Percentiles rank a stretch among this genome's conserved stretches.
These are phyloP conservation scores for Salix exigua DNA, from an alignment of 345 rosid species.

Conservation along the genomic window DNA sequence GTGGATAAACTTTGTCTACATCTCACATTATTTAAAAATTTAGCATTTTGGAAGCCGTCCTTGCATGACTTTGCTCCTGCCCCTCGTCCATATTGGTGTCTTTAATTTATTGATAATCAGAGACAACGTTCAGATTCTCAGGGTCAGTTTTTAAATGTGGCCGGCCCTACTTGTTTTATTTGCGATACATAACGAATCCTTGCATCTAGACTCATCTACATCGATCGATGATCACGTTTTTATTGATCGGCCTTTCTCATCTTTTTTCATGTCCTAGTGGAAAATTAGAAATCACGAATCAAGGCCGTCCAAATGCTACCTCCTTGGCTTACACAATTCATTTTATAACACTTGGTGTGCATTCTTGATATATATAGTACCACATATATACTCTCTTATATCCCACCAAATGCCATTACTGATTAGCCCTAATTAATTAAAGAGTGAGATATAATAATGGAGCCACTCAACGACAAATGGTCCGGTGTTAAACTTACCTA, in stretches of 20 bases:
- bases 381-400: neutral
- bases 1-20: neutral
- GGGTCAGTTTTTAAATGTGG: neutral
- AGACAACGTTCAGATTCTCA: slow-evolving; percentile 13
- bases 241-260: neutral
- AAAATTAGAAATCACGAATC: neutral
- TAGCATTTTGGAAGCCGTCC: slow-evolving; percentile 6
- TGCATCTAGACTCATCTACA: slow-evolving; percentile 10
- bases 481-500: slow-evolving; percentile 38
- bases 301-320: slow-evolving; percentile 7
- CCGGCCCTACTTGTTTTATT: neutral
- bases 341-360: neutral
- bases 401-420: slow-evolving; percentile 9
- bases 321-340: neutral
- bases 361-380: neutral
- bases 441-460: slow-evolving; percentile 1
- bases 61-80: slow-evolving; percentile 1
- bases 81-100: slow-evolving; percentile 3
- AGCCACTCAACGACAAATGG: slow-evolving; percentile 24
- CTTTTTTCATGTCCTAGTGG: neutral
- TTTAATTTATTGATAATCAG: neutral
- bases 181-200: too few relatives aligned
- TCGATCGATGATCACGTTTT: neutral
- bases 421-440: neutral
- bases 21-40: neutral